Evolutionary conservation across 495 filamentous ascomycete genomes (phyloP).

Genomic region (Trichoderma erinaceum): DNA sequence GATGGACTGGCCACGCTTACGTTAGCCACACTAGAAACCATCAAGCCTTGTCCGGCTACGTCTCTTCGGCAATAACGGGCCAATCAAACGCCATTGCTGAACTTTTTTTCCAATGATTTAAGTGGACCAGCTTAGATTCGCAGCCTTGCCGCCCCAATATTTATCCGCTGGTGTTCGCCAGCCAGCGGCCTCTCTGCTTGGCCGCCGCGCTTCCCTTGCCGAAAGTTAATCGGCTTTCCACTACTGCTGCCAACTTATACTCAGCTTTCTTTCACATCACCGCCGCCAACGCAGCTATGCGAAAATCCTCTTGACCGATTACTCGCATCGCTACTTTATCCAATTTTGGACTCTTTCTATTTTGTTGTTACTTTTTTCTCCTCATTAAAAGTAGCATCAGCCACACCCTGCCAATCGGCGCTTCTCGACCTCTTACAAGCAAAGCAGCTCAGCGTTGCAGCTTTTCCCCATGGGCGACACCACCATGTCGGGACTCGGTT

Average conservation of each 20-base stretch:
- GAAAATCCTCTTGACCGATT: not conserved
- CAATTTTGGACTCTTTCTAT: not conserved
- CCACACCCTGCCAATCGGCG: not conserved
- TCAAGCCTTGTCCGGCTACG: not conserved
- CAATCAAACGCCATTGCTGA: not conserved
- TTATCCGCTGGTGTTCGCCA: not conserved
- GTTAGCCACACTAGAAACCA: not conserved
- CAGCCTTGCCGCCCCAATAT: slow-evolving; percentile 9
- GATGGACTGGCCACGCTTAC: not conserved
- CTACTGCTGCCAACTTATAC: too few species aligned
- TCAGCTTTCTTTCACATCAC: not conserved
- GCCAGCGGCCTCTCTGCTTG: not conserved
- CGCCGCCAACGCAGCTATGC: not conserved
- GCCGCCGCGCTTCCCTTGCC: not conserved
- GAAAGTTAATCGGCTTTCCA: not conserved
- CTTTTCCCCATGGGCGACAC: slow-evolving; percentile 13
- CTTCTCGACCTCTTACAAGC: not conserved
- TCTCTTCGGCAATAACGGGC: not conserved
- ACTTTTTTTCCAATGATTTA: not conserved
- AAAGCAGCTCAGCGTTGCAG: not conserved
- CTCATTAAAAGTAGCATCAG: not conserved
- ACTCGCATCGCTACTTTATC: not conserved
- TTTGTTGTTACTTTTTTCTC: not conserved
- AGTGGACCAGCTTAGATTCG: not conserved
- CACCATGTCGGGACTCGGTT: slow-evolving; percentile 18